These are phyloP conservation scores for Comarum palustre DNA, from an alignment of 306 rosid genomes.

Conservation along the genomic window DNA sequence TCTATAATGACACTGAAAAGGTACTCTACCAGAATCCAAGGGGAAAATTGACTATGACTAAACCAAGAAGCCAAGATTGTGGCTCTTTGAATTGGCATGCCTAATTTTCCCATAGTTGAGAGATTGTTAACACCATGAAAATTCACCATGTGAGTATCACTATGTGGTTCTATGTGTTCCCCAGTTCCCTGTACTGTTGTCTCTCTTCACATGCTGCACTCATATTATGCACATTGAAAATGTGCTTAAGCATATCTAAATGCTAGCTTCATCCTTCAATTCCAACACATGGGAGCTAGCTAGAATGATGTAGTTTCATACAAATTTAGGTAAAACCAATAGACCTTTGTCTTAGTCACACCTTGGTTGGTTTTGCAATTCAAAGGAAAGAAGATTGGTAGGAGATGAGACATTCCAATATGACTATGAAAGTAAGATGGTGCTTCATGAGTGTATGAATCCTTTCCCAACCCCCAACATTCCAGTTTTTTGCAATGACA, in stretches of 20 bases:
- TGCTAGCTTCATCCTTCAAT: conserved; percentile 12
- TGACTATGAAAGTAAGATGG: conserved; percentile 5
- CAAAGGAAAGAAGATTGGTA: conserved; percentile 14
- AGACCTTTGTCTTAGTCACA: conserved; percentile 17
- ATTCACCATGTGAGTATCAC: neutral
- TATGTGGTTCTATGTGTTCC: neutral
- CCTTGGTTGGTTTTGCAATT: conserved; percentile 18
- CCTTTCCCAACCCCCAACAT: conserved; percentile 6
- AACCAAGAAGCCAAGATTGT: neutral
- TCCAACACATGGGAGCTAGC: conserved; percentile 30
- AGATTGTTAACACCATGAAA: conserved; percentile 4
- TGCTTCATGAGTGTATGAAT: neutral
- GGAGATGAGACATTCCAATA: conserved; percentile 11
- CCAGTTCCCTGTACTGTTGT: neutral
- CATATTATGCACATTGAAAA: conserved; percentile 15
- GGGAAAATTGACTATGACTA: conserved; percentile 31
- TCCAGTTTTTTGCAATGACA: neutral
- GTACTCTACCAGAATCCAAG: conserved; percentile 50
- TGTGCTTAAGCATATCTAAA: conserved; percentile 5
- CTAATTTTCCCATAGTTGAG: neutral
- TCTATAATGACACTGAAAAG: conserved; percentile 40
- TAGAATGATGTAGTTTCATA: neutral
- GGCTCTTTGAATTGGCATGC: neutral
- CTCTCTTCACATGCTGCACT: neutral
- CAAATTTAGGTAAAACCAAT: conserved; percentile 14